Evolutionary conservation across 352 stramenopile genomes (phyloP), one percentile per base, ranked within the genome.

Genomic region (Globisporangium solare): DNA sequence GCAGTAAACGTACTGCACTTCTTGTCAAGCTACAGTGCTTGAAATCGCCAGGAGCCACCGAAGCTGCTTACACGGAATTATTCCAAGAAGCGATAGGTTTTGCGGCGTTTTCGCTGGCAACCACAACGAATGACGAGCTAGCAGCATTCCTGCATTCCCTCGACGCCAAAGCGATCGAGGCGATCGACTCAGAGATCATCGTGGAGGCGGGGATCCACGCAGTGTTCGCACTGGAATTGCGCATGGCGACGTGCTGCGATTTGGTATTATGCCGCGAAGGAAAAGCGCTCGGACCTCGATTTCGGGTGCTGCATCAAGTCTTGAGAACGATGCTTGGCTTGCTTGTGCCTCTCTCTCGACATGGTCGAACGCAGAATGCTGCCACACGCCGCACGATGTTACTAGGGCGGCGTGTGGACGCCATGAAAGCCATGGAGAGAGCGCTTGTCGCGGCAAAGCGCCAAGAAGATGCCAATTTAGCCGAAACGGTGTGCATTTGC

Each of bases 401-500:
- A 14, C 56, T 97, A 0, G 47, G 70, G 14, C 71, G 71, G 2
- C 71, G 83, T 1, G 72, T 93, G 10, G 86, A 96, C 54, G 74
- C 64, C 1, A 66, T 96, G 10, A 95, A 92, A 47, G 49, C 74
- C 0, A 65, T 96, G 11, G 87, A 97, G 49, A 68, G 87, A 17
- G 77, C 83, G 3, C 67, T 97, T 13, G 43, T 94, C 47, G 82
- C 87, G 0, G 82, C 72, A 43, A 92, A 94, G 56, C 72, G 88
- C 0, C 74, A 94, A 18, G 67, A 82, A 18, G 74, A 96, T 35
- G 56, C 86, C 0, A 75, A 87, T 21, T 60, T 97, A 18, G 57
- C 95, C 11, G 84, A 97, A 52, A 79, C 71, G 27, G 73, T 90
- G 13, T 95, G 88, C 47, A 63, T 96, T 6, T 79, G 81, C 52